Evolutionary conservation across 495 filamentous ascomycete species (phyloP).

Genomic region (Talaromyces wortmannii): DNA sequence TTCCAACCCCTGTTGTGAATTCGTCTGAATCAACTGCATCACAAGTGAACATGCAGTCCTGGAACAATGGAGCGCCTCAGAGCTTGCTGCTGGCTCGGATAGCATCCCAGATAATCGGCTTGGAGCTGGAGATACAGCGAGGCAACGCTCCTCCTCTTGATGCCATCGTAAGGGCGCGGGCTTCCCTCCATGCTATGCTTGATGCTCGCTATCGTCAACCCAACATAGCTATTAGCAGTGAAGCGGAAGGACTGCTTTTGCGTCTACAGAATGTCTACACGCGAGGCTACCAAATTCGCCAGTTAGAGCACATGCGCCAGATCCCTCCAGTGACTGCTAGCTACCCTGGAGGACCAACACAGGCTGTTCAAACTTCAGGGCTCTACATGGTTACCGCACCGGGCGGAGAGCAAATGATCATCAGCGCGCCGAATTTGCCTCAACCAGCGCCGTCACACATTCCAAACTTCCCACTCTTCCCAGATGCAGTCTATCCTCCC

Average conservation of each 20-base stretch:
- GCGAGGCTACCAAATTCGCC: constrained; percentile 21
- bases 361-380: background rate
- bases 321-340: background rate
- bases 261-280: constrained; percentile 21
- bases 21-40: background rate
- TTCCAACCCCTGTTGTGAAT: background rate
- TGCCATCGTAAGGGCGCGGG: constrained; percentile 25
- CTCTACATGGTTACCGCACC: constrained; percentile 1
- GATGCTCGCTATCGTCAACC: constrained; percentile 17
- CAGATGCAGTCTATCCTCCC: background rate
- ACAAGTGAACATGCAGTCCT: background rate
- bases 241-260: constrained; percentile 17
- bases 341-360: background rate
- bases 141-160: constrained; percentile 21
- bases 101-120: constrained; percentile 19
- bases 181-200: constrained; percentile 21
- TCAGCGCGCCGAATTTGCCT: background rate
- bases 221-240: constrained; percentile 9
- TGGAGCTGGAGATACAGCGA: constrained; percentile 33
- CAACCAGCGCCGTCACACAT: background rate
- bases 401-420: constrained; percentile 2
- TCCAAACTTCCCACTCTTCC: background rate
- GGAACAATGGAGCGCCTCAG: background rate
- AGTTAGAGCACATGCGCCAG: background rate
- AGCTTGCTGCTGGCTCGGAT: background rate